phyloP scores from a whole-genome alignment of 345 rosid species.

The Erucastrum elatum region DNA sequence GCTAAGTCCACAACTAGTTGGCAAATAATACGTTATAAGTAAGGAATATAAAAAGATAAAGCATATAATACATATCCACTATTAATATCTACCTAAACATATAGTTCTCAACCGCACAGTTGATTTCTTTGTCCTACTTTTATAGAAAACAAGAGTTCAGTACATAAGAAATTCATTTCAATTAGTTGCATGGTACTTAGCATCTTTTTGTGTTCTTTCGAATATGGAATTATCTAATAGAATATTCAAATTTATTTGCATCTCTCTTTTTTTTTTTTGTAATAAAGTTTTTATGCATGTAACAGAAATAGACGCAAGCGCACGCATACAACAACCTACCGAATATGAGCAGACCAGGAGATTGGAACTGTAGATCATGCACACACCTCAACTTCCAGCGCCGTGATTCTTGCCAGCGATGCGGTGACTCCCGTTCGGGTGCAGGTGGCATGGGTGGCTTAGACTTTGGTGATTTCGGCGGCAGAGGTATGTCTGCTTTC shows the following conservation, averaged over 20 bases:
- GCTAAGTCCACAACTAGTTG: slow-evolving; percentile 9
- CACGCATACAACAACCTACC: slow-evolving; percentile 8
- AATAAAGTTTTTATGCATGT: neutral
- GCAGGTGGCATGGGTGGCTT: slow-evolving; percentile 50
- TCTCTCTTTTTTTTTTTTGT: neutral
- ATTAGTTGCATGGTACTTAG: slow-evolving; percentile 11
- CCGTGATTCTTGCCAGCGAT: slow-evolving; percentile 81
- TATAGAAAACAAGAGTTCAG: slow-evolving; percentile 7
- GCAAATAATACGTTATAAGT: neutral
- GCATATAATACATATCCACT: neutral
- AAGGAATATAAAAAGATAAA: slow-evolving; percentile 1
- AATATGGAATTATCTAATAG: neutral
- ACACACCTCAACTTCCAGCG: slow-evolving; percentile 82
- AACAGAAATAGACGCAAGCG: slow-evolving; percentile 20
- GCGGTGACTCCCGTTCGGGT: slow-evolving; percentile 55
- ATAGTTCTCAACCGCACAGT: neutral
- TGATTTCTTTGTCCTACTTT: neutral
- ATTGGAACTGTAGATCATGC: slow-evolving; percentile 90
- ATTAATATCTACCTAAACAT: neutral
- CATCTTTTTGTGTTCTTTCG: neutral
- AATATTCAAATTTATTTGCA: neutral
- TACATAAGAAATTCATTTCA: neutral
- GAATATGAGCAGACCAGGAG: slow-evolving; percentile 81
- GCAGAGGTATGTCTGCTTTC: slow-evolving; percentile 57
- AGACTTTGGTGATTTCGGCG: slow-evolving; percentile 53